A percentile compares a stretch with the other conserved stretches of the same genome.
Conservation (phyloP, 805 yeast species). For the Candida pseudofarinosa region DNA sequence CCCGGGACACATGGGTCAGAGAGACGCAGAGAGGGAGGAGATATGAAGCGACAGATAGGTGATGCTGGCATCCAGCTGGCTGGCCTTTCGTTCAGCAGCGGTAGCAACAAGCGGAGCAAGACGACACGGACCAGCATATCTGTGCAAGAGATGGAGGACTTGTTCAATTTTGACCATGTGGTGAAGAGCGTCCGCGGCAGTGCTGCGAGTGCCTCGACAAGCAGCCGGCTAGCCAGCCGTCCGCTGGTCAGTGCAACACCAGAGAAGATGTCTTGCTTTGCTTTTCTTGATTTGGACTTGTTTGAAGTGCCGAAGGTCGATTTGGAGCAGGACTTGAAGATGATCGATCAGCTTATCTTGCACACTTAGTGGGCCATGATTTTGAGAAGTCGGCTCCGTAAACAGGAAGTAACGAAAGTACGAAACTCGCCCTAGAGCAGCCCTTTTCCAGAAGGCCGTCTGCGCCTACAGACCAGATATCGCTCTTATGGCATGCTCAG, state of each 20-base stretch:
- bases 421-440: too few species aligned
- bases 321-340: constrained; percentile 6
- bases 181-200: not conserved
- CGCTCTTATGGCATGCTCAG: too few species aligned
- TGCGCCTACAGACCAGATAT: too few species aligned
- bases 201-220: not conserved
- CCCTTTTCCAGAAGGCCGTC: too few species aligned
- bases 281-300: constrained; percentile 5
- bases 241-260: not conserved
- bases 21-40: not conserved
- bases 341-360: constrained; percentile 5
- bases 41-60: not conserved
- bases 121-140: not conserved
- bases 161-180: constrained; percentile 2
- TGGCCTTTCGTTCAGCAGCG: not conserved
- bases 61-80: not conserved
- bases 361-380: not conserved
- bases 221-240: not conserved
- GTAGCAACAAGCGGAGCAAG: constrained; percentile 2
- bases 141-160: constrained; percentile 1
- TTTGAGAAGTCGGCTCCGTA: not conserved
- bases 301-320: constrained; percentile 4
- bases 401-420: too few species aligned
- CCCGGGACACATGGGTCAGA: not conserved
- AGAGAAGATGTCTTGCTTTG: not conserved